Base-by-base conservation (phyloP, 331 rosid genomes). In the Malus hybrid region DNA sequence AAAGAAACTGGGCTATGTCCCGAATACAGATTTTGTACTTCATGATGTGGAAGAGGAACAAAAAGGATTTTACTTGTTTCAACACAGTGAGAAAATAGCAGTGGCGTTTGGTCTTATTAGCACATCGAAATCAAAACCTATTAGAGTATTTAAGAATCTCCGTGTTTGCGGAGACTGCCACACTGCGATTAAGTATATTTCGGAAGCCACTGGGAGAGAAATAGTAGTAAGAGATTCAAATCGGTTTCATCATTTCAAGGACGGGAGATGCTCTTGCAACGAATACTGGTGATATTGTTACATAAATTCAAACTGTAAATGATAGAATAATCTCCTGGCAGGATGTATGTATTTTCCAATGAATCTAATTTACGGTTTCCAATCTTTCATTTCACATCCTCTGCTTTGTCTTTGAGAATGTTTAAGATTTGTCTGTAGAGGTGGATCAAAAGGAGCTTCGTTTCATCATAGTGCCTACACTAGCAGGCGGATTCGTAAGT, bases 21-120 rank as follows among this genome's bases (percentile, higher is more conserved):
- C 82, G 10, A 12, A 66, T 66, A 72, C 82, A 10, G 74, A 73
- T 73, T 72, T 28, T 19, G 82, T 66, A 46, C 82, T 79, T 57
- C 82, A 72, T 73, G 64, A 72, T 60, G 78, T 66, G 13, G 73
- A 65, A 18, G 77, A 71, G 63, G 70, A 79, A 16, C 69, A 55
- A 46, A 72, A 79, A 36, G 82, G 58, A 32, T 60, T 28, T 50
- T 73, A 73, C 46, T 56, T 72, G 82, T 22, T 73, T 64, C 82
- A 79, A 53, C 82, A 78, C 82, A 79, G 78, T 57, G 82, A 72
- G 78, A 79, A 79, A 48, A 8, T 79, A 44, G 82, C 82, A 15
- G 82, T 79, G 78, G 74, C 78, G 6, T 79, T 72, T 55, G 78
- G 78, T 62, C 68, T 79, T 19, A 66, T 79, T 12, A 71, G 71